Evolutionary conservation across 768 basidiomycete species (phyloP).

Genomic region (Tricholoma sp.): DNA sequence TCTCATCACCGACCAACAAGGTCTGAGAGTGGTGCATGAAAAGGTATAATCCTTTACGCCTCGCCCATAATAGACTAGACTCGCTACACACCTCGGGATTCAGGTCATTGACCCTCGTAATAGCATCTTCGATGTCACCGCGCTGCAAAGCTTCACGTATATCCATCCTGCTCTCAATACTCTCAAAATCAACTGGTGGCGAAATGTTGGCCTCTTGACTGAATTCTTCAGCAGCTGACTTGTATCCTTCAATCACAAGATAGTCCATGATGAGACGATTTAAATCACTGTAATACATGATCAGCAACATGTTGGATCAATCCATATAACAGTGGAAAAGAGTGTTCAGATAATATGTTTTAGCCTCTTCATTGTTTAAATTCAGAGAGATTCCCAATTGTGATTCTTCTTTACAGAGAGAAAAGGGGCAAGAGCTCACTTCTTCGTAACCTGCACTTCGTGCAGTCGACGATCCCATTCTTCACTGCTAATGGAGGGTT

Average conservation of each 20-base stretch:
- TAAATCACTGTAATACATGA: constrained; percentile 63
- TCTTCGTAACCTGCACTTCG: constrained; percentile 79
- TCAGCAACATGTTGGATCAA: constrained; percentile 11
- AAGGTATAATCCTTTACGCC: constrained; percentile 73
- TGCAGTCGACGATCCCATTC: constrained; percentile 86
- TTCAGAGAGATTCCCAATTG: constrained; percentile 99
- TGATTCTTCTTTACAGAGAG: constrained; percentile 53
- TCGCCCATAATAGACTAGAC: constrained; percentile 8
- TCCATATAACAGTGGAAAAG: constrained; percentile 17
- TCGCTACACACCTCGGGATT: constrained; percentile 84
- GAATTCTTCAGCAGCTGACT: constrained; percentile 93
- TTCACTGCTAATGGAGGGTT: constrained; percentile 60
- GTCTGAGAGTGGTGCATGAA: constrained; percentile 99
- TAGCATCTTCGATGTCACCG: constrained; percentile 93
- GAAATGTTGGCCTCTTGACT: constrained; percentile 78
- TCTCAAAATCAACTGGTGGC: constrained; percentile 81
- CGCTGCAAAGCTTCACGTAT: constrained; percentile 92
- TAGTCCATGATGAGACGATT: constrained; percentile 97
- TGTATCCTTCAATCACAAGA: constrained; percentile 96
- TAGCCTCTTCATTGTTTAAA: constrained; percentile 52
- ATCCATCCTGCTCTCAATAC: constrained; percentile 90
- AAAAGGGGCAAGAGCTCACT: constrained; percentile 56
- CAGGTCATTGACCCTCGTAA: constrained; percentile 91
- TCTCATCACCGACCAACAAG: constrained; percentile 80
- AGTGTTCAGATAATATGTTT: constrained; percentile 76